Base-by-base conservation (phyloP, 768 basidiomycete genomes). In the Amyloporia xantha region DNA sequence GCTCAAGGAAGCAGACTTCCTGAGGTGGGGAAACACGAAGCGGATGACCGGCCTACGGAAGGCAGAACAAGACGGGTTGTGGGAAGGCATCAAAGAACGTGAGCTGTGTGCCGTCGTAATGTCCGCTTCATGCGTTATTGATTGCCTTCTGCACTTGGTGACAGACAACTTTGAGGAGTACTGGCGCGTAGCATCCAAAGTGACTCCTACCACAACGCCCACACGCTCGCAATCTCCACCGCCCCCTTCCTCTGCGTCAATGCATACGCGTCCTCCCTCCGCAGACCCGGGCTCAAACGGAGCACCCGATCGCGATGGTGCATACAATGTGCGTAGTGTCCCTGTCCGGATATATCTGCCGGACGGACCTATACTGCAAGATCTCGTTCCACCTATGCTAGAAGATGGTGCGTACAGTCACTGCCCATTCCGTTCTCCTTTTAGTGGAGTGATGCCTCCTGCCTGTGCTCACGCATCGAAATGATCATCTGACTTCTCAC, bases 71-170 rank as follows among this genome's bases (percentile, higher is more conserved):
- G 96, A 99, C 63, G 91, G 85, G 1, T 79, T 97, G 48, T 99
- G 96, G 96, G 92, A 96, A 59, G 93, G 93, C 6, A 86, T 99
- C 54, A 85, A 86, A 69, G 86, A 91, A 59, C 91, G 95, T 97
- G 62, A 69, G 92, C 71, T 35, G 30, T 13, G 50, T 13, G 28
- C 17, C 11, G 17, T 26, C 24, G 9, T 20, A 7, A 39, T 39
- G 13, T 39, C 13, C 20, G 19, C 38, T 7, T 19, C 41, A 17
- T 40, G 9, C 20, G 38, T 17, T 43, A 26, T 7, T 27, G 20
- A 41, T 11, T 41, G 13, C 9, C 19, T 21, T 41, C 39, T 13
- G 39, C 39, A 41, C 20, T 9, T 20, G 9, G 10, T 41, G 17
- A 20, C 64, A 98, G 96, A 95, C 69, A 94, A 93, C 65, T 98